phyloP scores from a whole-genome alignment of 352 stramenopile genomes.

The Pilasporangium apinafurcum region DNA sequence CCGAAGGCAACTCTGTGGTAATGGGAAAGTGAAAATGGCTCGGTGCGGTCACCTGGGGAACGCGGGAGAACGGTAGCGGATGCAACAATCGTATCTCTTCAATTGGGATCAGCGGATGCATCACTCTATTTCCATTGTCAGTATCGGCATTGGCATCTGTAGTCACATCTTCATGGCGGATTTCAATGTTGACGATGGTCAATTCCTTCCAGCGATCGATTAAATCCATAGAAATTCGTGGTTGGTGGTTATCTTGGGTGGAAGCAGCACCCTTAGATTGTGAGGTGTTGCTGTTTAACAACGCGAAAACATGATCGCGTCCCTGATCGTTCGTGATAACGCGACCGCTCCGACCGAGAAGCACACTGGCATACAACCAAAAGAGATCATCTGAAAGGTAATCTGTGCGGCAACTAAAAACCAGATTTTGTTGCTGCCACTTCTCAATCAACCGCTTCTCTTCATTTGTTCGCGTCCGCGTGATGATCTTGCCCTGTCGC shows the following conservation, averaged over 20 bases:
- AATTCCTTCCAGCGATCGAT: conserved; percentile 66
- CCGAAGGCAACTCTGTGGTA: conserved; percentile 1
- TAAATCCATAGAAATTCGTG: conserved; percentile 58
- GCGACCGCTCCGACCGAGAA: conserved; percentile 49
- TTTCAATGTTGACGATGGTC: conserved; percentile 67
- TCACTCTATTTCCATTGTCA: conserved; percentile 1
- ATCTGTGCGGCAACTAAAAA: conserved; percentile 89
- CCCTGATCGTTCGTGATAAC: conserved; percentile 98
- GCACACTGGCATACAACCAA: conserved; percentile 94
- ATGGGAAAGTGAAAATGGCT: conserved; percentile 60
- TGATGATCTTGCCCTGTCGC: conserved; percentile 38
- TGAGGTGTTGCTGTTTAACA: conserved; percentile 36
- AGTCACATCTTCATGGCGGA: conserved; percentile 50
- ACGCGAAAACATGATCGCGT: conserved; percentile 89
- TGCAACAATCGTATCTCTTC: conserved; percentile 49
- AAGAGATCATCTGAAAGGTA: conserved; percentile 94
- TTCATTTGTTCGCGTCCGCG: conserved; percentile 32
- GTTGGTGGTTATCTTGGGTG: conserved; percentile 1
- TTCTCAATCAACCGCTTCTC: conserved; percentile 57
- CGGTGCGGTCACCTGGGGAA: conserved; percentile 42
- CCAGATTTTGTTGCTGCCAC: conserved; percentile 69
- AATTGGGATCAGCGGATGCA: conserved; percentile 23
- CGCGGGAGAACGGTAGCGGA: conserved; percentile 60
- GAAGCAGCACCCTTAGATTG: conserved; percentile 6
- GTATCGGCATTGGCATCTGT: conserved; percentile 1